A percentile compares a stretch with the other conserved stretches of the same genome.
phyloP scores from a whole-genome alignment of 2,329 filamentous ascomycete species.

The Cladosporium sp. region DNA sequence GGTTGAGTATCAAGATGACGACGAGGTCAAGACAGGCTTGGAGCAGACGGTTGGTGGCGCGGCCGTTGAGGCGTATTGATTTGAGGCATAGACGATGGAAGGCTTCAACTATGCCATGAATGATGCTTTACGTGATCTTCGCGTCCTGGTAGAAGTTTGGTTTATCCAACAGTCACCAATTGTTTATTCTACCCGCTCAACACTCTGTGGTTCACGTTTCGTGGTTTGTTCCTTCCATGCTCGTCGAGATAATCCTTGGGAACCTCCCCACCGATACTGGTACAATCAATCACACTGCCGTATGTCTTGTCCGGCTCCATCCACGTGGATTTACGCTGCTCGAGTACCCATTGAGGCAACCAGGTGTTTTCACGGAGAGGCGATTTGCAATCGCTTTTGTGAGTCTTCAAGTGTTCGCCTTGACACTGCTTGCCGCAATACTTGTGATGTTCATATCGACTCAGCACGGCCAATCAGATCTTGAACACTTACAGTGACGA shows the following conservation, averaged over 20 bases:
- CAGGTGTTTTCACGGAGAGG: constrained; percentile 23
- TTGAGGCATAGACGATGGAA: neutral
- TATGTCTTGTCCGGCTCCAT: no score
- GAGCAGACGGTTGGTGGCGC: neutral
- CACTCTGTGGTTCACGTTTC: no score
- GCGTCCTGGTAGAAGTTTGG: constrained; percentile 10
- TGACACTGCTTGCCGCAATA: constrained; percentile 35
- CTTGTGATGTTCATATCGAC: constrained; percentile 16
- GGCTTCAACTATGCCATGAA: no score
- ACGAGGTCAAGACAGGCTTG: neutral
- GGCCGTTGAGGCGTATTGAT: constrained; percentile 7
- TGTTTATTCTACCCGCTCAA: no score
- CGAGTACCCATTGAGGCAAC: constrained; percentile 27
- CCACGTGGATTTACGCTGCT: constrained; percentile 27
- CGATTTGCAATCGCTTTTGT: constrained; percentile 31
- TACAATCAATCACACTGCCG: no score
- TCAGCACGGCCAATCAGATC: neutral
- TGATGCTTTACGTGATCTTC: no score
- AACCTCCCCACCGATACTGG: no score
- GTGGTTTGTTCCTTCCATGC: no score
- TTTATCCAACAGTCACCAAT: no score
- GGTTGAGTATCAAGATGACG: constrained; percentile 40
- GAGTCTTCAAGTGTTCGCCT: constrained; percentile 26
- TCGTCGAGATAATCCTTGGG: no score
- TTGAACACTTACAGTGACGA: constrained; percentile 10